Conservation (phyloP, 2,329 filamentous ascomycete genomes). For the Scedosporium minutisporum region DNA sequence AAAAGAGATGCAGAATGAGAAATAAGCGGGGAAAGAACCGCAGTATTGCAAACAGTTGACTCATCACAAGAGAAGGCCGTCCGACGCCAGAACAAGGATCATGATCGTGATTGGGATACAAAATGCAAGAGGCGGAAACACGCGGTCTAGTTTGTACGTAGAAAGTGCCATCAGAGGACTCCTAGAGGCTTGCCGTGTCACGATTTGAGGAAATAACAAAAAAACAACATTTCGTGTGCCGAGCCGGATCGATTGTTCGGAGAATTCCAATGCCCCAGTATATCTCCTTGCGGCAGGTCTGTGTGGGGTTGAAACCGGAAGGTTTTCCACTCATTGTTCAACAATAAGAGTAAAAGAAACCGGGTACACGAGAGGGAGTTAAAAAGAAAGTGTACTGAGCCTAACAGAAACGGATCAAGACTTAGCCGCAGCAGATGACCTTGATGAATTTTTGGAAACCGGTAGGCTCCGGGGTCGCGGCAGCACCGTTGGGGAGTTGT, state of each 20-base stretch:
- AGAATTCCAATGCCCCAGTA: not conserved
- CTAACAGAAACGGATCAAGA: not conserved
- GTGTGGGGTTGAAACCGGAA: not conserved
- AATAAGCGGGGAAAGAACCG: constrained; percentile 2
- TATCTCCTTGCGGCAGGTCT: not conserved
- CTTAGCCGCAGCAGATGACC: constrained; percentile 76
- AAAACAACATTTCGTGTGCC: constrained; percentile 15
- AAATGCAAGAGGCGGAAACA: not conserved
- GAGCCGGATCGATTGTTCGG: not conserved
- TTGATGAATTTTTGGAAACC: constrained; percentile 91
- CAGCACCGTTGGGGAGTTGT: constrained; percentile 30
- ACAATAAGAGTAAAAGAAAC: not conserved
- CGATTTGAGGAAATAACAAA: constrained; percentile 9
- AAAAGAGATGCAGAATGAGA: constrained; percentile 10
- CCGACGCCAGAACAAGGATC: constrained; percentile 7
- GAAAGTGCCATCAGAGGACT: not conserved
- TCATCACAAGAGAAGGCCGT: constrained; percentile 2
- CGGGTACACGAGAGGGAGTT: not conserved
- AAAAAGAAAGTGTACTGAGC: not conserved
- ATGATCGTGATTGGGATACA: constrained; percentile 3
- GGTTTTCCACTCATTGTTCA: not conserved
- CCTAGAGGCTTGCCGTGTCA: not conserved
- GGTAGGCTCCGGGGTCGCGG: constrained; percentile 62
- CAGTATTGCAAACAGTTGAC: constrained; percentile 2
- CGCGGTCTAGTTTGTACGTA: not conserved